These are phyloP conservation scores for Physcomitrium patens DNA, from an alignment of 225 moss, liverwort and hornwort species.

Conservation along the genomic window DNA sequence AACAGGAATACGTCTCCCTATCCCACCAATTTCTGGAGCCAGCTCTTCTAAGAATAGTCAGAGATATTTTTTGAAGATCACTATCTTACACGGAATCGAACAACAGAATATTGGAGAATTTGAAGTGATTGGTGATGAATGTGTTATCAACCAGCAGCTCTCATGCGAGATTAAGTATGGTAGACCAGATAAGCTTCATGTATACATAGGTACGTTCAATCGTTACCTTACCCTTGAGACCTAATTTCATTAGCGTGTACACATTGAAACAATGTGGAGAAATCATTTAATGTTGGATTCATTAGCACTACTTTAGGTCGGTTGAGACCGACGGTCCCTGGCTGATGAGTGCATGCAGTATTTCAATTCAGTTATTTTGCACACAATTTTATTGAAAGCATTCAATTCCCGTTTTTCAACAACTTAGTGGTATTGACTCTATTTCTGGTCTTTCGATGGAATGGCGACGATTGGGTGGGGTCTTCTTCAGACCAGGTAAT, in stretches of 20 bases:
- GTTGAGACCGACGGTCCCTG: conserved; percentile 11
- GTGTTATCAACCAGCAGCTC: conserved; percentile 71
- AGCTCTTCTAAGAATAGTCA: conserved; percentile 38
- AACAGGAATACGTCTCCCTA: conserved; percentile 56
- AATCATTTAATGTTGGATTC: conserved; percentile 1
- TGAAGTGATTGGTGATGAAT: conserved; percentile 62
- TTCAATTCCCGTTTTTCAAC: conserved; percentile 16
- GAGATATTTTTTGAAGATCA: conserved; percentile 67
- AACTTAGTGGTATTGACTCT: conserved; percentile 18
- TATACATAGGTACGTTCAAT: conserved; percentile 74
- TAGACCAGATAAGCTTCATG: conserved; percentile 69
- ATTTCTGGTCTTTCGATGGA: conserved; percentile 38
- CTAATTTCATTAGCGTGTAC: background rate
- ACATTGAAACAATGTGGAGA: background rate
- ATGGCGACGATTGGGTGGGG: conserved; percentile 41
- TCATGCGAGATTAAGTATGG: conserved; percentile 58
- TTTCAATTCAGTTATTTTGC: conserved; percentile 4
- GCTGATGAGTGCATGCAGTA: conserved; percentile 5
- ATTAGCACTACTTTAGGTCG: conserved; percentile 6
- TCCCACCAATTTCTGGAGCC: conserved; percentile 39
- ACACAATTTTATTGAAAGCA: background rate
- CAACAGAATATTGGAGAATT: conserved; percentile 81
- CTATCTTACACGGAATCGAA: conserved; percentile 76
- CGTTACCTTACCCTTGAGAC: conserved; percentile 15
- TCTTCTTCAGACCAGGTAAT: conserved; percentile 53